Percentiles rank a stretch among this genome's conserved stretches.
Evolutionary conservation across 2,329 filamentous ascomycete species (phyloP).

Genomic region (Escovopsis sp.): DNA sequence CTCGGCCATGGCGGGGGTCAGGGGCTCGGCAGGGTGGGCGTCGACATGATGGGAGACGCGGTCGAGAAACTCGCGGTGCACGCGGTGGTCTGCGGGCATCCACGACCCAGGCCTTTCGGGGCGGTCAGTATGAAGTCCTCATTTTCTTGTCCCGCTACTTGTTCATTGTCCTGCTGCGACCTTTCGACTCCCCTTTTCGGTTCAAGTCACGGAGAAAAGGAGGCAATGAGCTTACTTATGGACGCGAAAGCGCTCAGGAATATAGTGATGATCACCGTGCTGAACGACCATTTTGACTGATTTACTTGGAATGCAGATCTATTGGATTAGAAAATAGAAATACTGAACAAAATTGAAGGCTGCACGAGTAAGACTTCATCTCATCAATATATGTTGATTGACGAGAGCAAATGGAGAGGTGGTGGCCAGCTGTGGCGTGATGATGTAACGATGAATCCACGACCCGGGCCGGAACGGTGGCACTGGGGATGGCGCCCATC

Average conservation of each 20-base stretch:
- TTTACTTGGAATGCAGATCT: too few relatives aligned
- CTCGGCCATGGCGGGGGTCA: conserved; percentile 46
- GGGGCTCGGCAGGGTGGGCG: conserved; percentile 26
- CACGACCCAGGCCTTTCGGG: conserved; percentile 35
- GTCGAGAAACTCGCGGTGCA: conserved; percentile 48
- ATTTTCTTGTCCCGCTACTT: too few relatives aligned
- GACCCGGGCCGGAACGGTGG: too few relatives aligned
- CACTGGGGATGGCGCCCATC: too few relatives aligned
- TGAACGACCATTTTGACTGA: not conserved
- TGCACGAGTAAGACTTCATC: too few relatives aligned
- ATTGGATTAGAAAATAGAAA: not conserved
- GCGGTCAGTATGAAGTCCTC: not conserved
- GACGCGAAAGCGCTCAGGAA: not conserved
- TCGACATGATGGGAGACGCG: conserved; percentile 40
- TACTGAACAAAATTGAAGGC: too few relatives aligned
- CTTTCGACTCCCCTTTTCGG: too few relatives aligned
- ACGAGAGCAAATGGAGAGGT: too few relatives aligned
- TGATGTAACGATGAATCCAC: too few relatives aligned
- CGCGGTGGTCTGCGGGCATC: conserved; percentile 47
- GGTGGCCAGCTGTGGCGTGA: too few relatives aligned
- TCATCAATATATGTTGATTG: too few relatives aligned
- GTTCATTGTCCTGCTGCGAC: too few relatives aligned
- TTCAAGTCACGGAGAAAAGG: not conserved
- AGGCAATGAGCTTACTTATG: not conserved
- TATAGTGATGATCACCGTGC: not conserved